Conservation (phyloP, 345 rosid genomes). For the Dipteronia dyeriana region DNA sequence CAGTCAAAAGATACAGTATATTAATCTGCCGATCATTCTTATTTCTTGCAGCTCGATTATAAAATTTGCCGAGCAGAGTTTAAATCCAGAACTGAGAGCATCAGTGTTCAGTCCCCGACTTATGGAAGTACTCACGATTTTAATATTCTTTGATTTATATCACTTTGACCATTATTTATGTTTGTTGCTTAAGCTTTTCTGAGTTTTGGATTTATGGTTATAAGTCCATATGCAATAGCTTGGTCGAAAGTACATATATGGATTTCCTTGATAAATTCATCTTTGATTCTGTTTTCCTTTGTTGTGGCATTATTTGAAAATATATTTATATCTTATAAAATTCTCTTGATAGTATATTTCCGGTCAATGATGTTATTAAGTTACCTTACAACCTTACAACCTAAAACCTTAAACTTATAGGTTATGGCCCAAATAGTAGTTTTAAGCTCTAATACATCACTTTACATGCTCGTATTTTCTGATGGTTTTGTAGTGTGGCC, state of each 20-base stretch:
- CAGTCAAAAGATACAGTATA: background rate
- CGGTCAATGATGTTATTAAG: background rate
- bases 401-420: background rate
- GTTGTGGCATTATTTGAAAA: background rate
- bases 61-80: conserved; percentile 79
- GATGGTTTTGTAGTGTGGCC: too few relatives aligned
- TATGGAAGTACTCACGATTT: conserved; percentile 69
- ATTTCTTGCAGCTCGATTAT: conserved; percentile 67
- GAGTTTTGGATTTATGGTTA: conserved; percentile 1
- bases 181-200: conserved; percentile 21
- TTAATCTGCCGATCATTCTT: conserved; percentile 18
- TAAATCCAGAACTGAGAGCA: conserved; percentile 68
- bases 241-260: background rate
- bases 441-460: background rate
- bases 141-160: conserved; percentile 14
- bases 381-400: background rate
- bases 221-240: background rate
- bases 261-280: background rate
- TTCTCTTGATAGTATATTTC: background rate
- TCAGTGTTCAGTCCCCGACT: conserved; percentile 94
- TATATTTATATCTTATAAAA: background rate
- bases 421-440: background rate
- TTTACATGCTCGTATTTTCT: too few relatives aligned
- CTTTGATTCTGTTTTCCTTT: background rate
- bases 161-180: background rate